phyloP scores from a whole-genome alignment of 2,329 filamentous ascomycete species.

The Rosellinia necatrix region DNA sequence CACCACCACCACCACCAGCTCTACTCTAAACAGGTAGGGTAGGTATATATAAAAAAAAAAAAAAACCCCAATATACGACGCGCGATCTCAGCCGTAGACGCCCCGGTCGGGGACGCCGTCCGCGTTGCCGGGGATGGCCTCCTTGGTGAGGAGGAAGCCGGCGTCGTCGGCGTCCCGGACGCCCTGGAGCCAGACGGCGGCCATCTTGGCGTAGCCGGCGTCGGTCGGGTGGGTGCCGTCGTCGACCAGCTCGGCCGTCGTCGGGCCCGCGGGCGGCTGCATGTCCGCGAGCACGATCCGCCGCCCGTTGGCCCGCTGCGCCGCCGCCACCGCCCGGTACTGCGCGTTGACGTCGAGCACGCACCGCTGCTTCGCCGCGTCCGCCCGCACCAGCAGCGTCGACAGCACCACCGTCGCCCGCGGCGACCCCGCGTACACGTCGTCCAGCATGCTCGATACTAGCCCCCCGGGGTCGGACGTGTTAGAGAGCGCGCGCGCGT shows the following conservation, averaged over 20 bases:
- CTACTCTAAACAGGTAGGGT: too few relatives aligned
- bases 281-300: slow-evolving; percentile 43
- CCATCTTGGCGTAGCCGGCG: slow-evolving; percentile 45
- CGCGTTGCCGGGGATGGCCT: slow-evolving; percentile 30
- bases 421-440: slow-evolving; percentile 39
- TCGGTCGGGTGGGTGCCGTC: slow-evolving; percentile 44
- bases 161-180: slow-evolving; percentile 36
- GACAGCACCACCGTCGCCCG: slow-evolving; percentile 42
- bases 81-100: slow-evolving; percentile 14
- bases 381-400: slow-evolving; percentile 39
- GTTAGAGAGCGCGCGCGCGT: too few relatives aligned
- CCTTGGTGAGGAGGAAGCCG: slow-evolving; percentile 30
- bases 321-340: slow-evolving; percentile 31
- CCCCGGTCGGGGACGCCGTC: slow-evolving; percentile 30
- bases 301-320: slow-evolving; percentile 29
- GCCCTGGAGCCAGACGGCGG: slow-evolving; percentile 38
- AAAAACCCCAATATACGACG: background rate
- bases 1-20: too few relatives aligned
- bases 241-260: slow-evolving; percentile 39
- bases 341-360: slow-evolving; percentile 39
- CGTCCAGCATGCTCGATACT: slow-evolving; percentile 38
- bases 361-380: slow-evolving; percentile 33
- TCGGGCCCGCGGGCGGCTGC: slow-evolving; percentile 37
- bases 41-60: too few relatives aligned
- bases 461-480: too few relatives aligned